These are phyloP conservation scores for Exophiala viscosa DNA, from an alignment of 2,329 filamentous ascomycete genomes.

Conservation along the genomic window DNA sequence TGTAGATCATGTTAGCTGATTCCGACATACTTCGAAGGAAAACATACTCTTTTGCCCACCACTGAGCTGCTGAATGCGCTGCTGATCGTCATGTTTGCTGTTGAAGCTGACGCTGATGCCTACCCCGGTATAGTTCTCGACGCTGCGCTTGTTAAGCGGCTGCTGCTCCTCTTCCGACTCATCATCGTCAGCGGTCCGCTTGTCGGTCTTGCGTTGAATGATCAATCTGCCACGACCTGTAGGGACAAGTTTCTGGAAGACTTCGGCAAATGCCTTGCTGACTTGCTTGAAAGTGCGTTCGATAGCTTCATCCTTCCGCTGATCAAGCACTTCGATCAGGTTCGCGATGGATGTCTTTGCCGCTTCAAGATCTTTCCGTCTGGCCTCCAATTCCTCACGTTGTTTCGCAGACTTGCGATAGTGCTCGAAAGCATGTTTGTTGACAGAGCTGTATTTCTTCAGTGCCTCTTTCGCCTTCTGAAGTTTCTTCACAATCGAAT, in stretches of 20 bases:
- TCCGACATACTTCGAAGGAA: background rate
- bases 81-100: slow-evolving; percentile 96
- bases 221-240: slow-evolving; percentile 87
- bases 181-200: slow-evolving; percentile 55
- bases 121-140: slow-evolving; percentile 95
- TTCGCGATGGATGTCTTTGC: slow-evolving; percentile 86
- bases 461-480: slow-evolving; percentile 89
- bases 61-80: slow-evolving; percentile 93
- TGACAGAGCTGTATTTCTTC: slow-evolving; percentile 82
- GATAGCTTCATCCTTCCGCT: slow-evolving; percentile 95
- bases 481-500: slow-evolving; percentile 68
- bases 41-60: slow-evolving; percentile 95
- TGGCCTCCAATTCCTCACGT: slow-evolving; percentile 78
- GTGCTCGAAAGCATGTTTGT: slow-evolving; percentile 99
- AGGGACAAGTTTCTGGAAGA: slow-evolving; percentile 93
- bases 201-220: slow-evolving; percentile 86
- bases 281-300: slow-evolving; percentile 99
- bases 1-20: slow-evolving; percentile 35
- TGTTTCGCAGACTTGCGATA: slow-evolving; percentile 96
- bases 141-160: slow-evolving; percentile 55
- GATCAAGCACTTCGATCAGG: slow-evolving; percentile 86
- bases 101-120: slow-evolving; percentile 98
- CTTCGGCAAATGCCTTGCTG: slow-evolving; percentile 82
- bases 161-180: slow-evolving; percentile 56
- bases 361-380: slow-evolving; percentile 79